Base-by-base conservation (phyloP, 2,329 filamentous ascomycete species). In the Tolypocladium guangdongense region DNA sequence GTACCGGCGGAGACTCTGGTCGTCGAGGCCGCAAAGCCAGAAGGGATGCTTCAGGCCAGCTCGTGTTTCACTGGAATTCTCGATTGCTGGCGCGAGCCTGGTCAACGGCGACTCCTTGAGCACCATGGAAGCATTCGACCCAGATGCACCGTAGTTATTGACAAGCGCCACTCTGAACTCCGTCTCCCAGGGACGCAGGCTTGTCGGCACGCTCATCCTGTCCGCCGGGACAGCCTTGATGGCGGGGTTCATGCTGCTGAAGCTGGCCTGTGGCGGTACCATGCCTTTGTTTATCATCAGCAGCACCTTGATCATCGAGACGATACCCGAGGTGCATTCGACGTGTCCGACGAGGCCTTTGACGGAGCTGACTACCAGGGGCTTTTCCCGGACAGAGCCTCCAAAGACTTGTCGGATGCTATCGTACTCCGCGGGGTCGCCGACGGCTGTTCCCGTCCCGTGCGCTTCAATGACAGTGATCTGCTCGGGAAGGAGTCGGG, bases 381-480 rank as follows among this genome's bases (percentile, higher is more conserved):
- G 35, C 4, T 58, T 46, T 16, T 16, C 36, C 3, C 52, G 32
- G 11, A 38, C 7, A 69, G 47, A 0, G 58, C 54, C 18, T 14
- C 54, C 54, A 12, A 55, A 27, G 7, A 57, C 49, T 24, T 49
- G 35, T 18, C 57, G 51, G 49, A 61, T 56, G 33, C 59, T 57
- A 4, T 55, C 52, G 6, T 58, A 56, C 56, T 81, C 78, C 11
- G 73, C 71, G 1, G 77, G 75, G 54, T 81, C 78, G 7, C 78
- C 78, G 1, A 74, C 72, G 24, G 66, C 64, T 12, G 78, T 81
- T 12, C 77, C 77, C 0, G 78, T 79, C 12, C 77, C 77, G 59
- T 81, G 78, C 7, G 73, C 73, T 57, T 81, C 77, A 16, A 61
- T 59, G 10, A 54, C 56, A 32, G 50, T 51, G 22, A 66, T 56